Base-by-base conservation (phyloP, 495 filamentous ascomycete genomes). In the Chaetomidium leptoderma region DNA sequence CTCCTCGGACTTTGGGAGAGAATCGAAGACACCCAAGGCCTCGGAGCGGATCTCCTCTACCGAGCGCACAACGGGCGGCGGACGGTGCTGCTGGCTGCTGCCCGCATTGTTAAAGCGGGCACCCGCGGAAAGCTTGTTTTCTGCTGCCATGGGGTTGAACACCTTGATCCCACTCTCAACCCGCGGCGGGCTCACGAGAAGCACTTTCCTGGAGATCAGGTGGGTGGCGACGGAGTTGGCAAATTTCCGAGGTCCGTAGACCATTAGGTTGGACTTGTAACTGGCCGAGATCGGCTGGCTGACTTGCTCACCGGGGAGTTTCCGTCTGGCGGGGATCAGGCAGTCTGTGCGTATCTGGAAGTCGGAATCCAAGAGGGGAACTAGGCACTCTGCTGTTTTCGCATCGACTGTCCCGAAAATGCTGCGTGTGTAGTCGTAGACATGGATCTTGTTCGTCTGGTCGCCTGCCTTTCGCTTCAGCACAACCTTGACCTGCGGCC, bases 1-100 rank as follows among this genome's bases (percentile, higher is more conserved):
- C 57, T 87, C 86, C 27, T 95, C 88, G 6, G 78, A 79, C 60
- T 87, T 81, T 16, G 81, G 75, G 16, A 97, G 81, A 14, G 82
- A 84, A 70, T 96, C 90, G 62, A 98, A 96, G 74, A 97, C 89
- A 37, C 82, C 84, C 68, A 89, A 81, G 13, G 96, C 88, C 26
- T 96, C 91, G 63, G 82, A 81, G 5, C 85, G 86, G 29, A 95
- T 84, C 69, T 97, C 91, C 63, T 97, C 92, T 4, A 83, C 81
- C 2, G 88, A 90, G 14, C 89, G 77, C 39, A 74, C 58, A 4
- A 70, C 70, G 14, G 63, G 64, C 33, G 67, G 57, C 10, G 62
- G 59, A 9, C 59, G 43, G 39, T 44, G 51, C 10, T 52, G 40
- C 6, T 55, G 30, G 57, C 62, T 51, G 49, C 42, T 58, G 9